Evolutionary conservation across 139 green algal species (phyloP).

Genomic region (Pseudopediastrum boryanum): DNA sequence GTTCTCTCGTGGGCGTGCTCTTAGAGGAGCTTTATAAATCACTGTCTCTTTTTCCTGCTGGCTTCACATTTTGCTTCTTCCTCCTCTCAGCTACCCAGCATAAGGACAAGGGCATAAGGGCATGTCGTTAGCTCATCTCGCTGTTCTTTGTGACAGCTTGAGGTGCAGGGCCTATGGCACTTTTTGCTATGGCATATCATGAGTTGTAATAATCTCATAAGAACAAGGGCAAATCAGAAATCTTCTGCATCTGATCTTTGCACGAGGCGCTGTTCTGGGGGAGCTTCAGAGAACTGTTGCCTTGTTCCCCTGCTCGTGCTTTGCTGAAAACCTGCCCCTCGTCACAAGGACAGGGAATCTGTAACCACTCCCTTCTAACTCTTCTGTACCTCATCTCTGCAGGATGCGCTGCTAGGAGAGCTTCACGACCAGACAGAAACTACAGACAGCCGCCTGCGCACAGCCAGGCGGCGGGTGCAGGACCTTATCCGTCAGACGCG

Average conservation of each 20-base stretch:
- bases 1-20: no score
- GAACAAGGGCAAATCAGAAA: not conserved
- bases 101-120: no score
- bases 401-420: conserved; percentile 8
- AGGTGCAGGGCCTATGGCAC: no score
- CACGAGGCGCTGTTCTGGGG: not conserved
- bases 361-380: not conserved
- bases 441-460: not conserved
- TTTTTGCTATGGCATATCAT: no score
- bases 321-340: not conserved
- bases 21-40: no score
- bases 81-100: no score
- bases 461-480: not conserved
- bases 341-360: not conserved
- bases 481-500: conserved; percentile 1
- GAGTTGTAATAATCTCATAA: not conserved
- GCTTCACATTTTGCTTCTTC: no score
- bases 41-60: no score
- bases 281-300: not conserved
- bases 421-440: conserved; percentile 19
- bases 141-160: no score
- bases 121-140: no score
- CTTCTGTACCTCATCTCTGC: not conserved
- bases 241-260: not conserved
- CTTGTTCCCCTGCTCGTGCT: no score